phyloP scores from a whole-genome alignment of 192 early-diverging fungal genomes.

The Mortierella claussenii region DNA sequence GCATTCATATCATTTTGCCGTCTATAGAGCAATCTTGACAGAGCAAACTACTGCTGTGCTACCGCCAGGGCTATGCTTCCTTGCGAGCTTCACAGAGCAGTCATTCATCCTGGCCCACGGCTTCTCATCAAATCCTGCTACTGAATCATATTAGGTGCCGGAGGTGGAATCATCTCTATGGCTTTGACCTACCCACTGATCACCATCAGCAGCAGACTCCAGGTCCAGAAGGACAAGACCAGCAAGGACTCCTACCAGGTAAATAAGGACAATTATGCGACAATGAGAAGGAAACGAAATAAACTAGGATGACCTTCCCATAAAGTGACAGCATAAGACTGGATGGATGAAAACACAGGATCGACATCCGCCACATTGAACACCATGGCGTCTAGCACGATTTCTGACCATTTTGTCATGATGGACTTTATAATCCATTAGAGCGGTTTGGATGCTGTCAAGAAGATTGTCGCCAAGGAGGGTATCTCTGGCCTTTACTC shows the following conservation, averaged over 20 bases:
- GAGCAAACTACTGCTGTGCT: too few species aligned
- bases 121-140: too few species aligned
- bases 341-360: neutral
- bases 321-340: slow-evolving; percentile 36
- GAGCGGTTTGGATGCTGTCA: slow-evolving; percentile 77
- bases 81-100: too few species aligned
- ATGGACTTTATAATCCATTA: slow-evolving; percentile 14
- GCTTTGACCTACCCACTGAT: slow-evolving; percentile 92
- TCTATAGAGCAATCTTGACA: neutral
- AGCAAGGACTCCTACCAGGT: slow-evolving; percentile 73
- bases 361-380: too few species aligned
- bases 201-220: slow-evolving; percentile 82
- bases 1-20: neutral
- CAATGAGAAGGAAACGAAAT: too few species aligned
- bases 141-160: slow-evolving; percentile 68
- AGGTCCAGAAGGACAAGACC: slow-evolving; percentile 76
- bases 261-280: slow-evolving; percentile 1
- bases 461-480: slow-evolving; percentile 91
- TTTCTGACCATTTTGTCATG: neutral
- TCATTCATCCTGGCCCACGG: too few species aligned
- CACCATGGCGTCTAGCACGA: too few species aligned
- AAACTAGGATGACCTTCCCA: too few species aligned
- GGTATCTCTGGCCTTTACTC: slow-evolving; percentile 91
- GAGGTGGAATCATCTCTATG: slow-evolving; percentile 93
- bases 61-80: too few species aligned